phyloP scores from a whole-genome alignment of 176 grass and related monocot species.

The Saccharum spontaneum region DNA sequence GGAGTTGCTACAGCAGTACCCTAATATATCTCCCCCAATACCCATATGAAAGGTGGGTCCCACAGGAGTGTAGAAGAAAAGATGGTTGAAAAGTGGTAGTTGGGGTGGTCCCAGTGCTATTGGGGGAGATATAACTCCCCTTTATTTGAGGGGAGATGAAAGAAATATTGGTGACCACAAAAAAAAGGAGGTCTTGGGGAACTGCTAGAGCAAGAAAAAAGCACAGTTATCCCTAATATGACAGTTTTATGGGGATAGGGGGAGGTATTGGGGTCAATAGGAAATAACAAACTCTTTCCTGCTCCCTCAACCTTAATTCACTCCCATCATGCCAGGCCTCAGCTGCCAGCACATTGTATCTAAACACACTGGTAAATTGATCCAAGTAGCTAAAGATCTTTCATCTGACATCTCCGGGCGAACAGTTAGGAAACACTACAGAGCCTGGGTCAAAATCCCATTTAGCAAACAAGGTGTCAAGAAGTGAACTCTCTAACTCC shows the following conservation, averaged over 20 bases:
- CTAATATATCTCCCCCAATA: background rate
- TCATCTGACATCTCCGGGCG: background rate
- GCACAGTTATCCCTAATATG: background rate
- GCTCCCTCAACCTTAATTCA: background rate
- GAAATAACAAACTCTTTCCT: background rate
- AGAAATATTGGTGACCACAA: background rate
- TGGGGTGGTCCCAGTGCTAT: background rate
- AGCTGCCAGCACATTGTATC: background rate
- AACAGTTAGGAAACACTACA: background rate
- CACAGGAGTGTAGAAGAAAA: background rate
- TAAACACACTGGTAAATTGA: background rate
- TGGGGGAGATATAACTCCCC: background rate
- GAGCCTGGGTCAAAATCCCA: background rate
- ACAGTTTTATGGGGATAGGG: background rate
- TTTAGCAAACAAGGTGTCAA: background rate
- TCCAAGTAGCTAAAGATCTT: background rate
- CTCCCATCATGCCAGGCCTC: background rate
- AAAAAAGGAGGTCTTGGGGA: background rate
- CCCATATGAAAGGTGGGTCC: background rate
- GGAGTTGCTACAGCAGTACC: background rate
- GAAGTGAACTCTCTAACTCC: background rate
- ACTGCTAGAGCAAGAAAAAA: background rate
- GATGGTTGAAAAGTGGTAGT: background rate
- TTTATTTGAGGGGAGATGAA: background rate
- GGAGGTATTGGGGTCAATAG: background rate